Evolutionary conservation across 2,329 filamentous ascomycete species (phyloP).

Genomic region (Daldinia sp.): DNA sequence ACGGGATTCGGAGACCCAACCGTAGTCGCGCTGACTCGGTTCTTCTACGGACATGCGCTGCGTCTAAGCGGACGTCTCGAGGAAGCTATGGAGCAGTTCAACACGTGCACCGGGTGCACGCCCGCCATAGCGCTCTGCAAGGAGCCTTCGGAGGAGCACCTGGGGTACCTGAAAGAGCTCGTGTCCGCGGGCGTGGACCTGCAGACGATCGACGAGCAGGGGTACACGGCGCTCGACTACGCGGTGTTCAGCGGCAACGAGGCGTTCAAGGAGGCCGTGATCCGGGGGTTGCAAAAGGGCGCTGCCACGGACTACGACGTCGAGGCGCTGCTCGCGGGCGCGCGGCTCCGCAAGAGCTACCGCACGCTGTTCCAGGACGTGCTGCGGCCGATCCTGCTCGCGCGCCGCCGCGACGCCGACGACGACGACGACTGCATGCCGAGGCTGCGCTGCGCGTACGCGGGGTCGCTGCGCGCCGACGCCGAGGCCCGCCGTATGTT

Average conservation of each 20-base stretch:
- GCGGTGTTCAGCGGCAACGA: slow-evolving; percentile 53
- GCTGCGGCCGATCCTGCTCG: slow-evolving; percentile 52
- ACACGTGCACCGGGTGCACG: slow-evolving; percentile 46
- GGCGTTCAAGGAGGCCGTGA: slow-evolving; percentile 45
- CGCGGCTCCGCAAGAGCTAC: slow-evolving; percentile 53
- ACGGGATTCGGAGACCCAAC: slow-evolving; percentile 44
- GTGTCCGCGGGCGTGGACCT: slow-evolving; percentile 52
- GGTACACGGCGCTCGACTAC: slow-evolving; percentile 55
- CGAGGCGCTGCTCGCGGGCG: slow-evolving; percentile 38
- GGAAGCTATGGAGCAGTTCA: slow-evolving; percentile 50
- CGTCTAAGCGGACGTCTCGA: slow-evolving; percentile 42
- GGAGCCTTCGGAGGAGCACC: slow-evolving; percentile 55
- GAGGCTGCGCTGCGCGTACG: slow-evolving; percentile 46
- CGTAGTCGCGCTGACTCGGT: slow-evolving; percentile 50
- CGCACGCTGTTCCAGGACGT: slow-evolving; percentile 54
- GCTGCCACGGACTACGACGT: slow-evolving; percentile 13
- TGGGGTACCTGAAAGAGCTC: slow-evolving; percentile 51
- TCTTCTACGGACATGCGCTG: slow-evolving; percentile 52
- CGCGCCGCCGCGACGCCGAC: slow-evolving; percentile 17
- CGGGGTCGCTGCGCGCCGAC: slow-evolving; percentile 42
- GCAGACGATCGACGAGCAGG: slow-evolving; percentile 50
- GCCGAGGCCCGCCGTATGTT: slow-evolving; percentile 45
- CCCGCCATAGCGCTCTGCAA: slow-evolving; percentile 55
- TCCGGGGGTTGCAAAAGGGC: slow-evolving; percentile 45
- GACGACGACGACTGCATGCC: slow-evolving; percentile 35